A percentile compares a stretch with the other conserved stretches of the same genome.
phyloP scores from a whole-genome alignment of 1,284 basidiomycete species.

The Melanopsichium pennsylvanicum region DNA sequence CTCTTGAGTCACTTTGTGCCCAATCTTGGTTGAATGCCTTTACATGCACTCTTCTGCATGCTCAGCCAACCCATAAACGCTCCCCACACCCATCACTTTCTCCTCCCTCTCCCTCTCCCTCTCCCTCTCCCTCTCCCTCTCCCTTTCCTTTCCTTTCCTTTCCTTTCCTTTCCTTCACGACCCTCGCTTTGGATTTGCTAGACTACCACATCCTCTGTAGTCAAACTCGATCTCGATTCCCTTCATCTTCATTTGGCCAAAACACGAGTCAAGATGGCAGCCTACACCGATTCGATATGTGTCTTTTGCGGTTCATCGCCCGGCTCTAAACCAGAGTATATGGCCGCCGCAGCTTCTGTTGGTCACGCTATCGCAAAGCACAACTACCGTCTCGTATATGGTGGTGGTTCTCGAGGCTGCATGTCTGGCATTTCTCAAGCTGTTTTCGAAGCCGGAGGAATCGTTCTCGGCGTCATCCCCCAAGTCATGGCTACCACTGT shows the following conservation, averaged over 20 bases:
- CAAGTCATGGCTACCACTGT: constrained; percentile 72
- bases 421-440: constrained; percentile 85
- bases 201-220: no score
- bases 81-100: not conserved
- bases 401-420: constrained; percentile 81
- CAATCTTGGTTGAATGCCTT: not conserved
- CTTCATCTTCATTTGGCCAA: not conserved
- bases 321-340: constrained; percentile 54
- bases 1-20: constrained; percentile 10
- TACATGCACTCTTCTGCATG: not conserved
- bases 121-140: not conserved
- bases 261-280: constrained; percentile 9
- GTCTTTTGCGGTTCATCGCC: constrained; percentile 65
- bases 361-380: constrained; percentile 76
- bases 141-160: not conserved
- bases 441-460: constrained; percentile 75
- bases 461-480: constrained; percentile 83
- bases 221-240: no score
- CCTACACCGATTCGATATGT: constrained; percentile 53
- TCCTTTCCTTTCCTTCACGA: no score
- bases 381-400: constrained; percentile 80
- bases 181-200: no score
- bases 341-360: constrained; percentile 70
- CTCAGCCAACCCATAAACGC: constrained; percentile 1
- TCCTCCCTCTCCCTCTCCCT: not conserved